phyloP scores from a whole-genome alignment of 192 early-diverging fungal genomes.

The Backusella psychrophila region DNA sequence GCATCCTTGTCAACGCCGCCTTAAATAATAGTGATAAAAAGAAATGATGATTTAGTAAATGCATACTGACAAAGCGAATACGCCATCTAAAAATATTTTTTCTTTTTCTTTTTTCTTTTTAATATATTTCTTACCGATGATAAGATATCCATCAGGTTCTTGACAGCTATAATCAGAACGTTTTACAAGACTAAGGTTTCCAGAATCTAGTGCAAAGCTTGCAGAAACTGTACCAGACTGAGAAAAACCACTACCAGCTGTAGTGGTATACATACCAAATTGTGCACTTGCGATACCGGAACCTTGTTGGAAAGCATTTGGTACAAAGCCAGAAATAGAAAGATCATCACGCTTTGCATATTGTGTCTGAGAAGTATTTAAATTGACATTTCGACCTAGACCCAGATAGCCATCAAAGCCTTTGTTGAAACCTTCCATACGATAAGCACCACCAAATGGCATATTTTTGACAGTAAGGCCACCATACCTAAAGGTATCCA shows the following conservation, averaged over 20 bases:
- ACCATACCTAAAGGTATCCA: slow-evolving; percentile 23
- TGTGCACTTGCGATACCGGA: slow-evolving; percentile 24
- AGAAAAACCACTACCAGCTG: background rate
- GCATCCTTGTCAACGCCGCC: slow-evolving; percentile 33
- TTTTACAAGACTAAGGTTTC: slow-evolving; percentile 14
- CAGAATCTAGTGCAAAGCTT: background rate
- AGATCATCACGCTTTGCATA: slow-evolving; percentile 19
- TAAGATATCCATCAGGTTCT: slow-evolving; percentile 32
- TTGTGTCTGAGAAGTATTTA: slow-evolving; percentile 17
- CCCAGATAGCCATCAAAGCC: slow-evolving; percentile 38
- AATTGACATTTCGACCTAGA: slow-evolving; percentile 32
- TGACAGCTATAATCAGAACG: background rate
- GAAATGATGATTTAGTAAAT: background rate
- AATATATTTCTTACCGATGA: slow-evolving; percentile 18
- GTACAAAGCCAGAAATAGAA: slow-evolving; percentile 20
- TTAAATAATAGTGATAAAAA: background rate
- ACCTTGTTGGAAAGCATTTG: slow-evolving; percentile 26
- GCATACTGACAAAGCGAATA: background rate
- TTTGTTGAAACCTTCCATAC: slow-evolving; percentile 29
- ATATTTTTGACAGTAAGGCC: slow-evolving; percentile 25
- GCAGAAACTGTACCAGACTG: background rate
- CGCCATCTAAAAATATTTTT: background rate
- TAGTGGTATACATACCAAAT: slow-evolving; percentile 32
- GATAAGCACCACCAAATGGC: slow-evolving; percentile 35
- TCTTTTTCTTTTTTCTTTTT: background rate